Conservation (phyloP, 148 eudicot genomes). For the Rhododendron griersonianum region DNA sequence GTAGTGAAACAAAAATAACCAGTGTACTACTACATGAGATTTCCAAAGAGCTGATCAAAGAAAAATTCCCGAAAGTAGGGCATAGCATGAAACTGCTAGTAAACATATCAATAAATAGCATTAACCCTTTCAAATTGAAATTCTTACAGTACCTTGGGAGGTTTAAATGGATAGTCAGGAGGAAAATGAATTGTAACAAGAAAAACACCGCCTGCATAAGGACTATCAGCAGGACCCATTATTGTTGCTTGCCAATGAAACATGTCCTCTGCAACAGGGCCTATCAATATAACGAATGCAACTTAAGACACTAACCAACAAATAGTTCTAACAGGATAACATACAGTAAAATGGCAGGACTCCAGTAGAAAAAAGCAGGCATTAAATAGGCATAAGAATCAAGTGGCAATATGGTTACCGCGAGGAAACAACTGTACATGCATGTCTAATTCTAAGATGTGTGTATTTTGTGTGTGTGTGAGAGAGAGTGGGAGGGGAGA, state of each 20-base stretch:
- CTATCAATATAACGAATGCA: constrained; percentile 18
- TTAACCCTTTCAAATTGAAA: not conserved
- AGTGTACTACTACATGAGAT: not conserved
- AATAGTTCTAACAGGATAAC: not conserved
- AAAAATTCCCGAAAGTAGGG: not conserved
- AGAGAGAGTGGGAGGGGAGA: not conserved
- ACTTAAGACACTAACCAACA: not conserved
- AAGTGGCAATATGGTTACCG: not conserved
- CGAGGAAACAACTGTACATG: not conserved
- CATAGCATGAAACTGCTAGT: not conserved
- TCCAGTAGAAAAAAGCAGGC: not conserved
- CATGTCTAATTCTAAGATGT: not conserved
- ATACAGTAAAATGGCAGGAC: not conserved
- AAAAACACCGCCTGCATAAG: constrained; percentile 70
- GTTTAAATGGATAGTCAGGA: constrained; percentile 70
- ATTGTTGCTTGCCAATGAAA: constrained; percentile 83
- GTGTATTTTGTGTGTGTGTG: not conserved
- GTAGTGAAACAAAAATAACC: not conserved
- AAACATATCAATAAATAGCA: not conserved
- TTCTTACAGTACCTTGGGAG: constrained; percentile 46
- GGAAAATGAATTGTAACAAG: constrained; percentile 69
- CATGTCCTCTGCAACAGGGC: constrained; percentile 73
- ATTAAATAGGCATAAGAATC: not conserved
- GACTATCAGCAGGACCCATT: constrained; percentile 72
- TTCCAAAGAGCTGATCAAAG: not conserved